Percentiles rank a stretch among this genome's conserved stretches.
These are phyloP conservation scores for Populus hybrid DNA, from an alignment of 441 rosid genomes.

Conservation along the genomic window DNA sequence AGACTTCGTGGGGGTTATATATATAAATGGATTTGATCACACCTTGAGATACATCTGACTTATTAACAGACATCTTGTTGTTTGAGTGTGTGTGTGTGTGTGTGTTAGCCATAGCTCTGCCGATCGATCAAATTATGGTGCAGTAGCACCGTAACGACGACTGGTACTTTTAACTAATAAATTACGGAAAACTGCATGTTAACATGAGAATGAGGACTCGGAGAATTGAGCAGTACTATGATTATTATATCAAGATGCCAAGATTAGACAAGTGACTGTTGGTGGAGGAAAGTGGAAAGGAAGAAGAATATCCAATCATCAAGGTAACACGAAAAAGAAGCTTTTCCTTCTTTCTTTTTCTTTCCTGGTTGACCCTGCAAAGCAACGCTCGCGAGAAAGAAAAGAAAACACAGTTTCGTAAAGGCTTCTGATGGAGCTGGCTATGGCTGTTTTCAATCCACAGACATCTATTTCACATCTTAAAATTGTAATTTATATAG, in stretches of 20 bases:
- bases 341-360: not conserved
- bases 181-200: not conserved
- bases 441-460: not conserved
- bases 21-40: no score
- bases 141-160: not conserved
- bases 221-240: not conserved
- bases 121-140: not conserved
- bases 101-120: not conserved
- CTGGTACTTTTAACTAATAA: not conserved
- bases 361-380: not conserved
- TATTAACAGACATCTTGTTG: no score
- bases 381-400: not conserved
- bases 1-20: no score
- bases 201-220: not conserved
- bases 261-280: not conserved
- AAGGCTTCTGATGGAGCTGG: not conserved
- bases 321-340: not conserved
- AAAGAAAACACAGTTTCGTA: not conserved
- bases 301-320: slow-evolving; percentile 5
- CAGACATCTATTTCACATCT: not conserved
- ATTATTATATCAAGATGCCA: not conserved
- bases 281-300: not conserved
- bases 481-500: not conserved
- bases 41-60: no score
- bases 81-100: no score